Evolutionary conservation across 1,284 basidiomycete species (phyloP), one percentile per base, ranked within the genome.

Genomic region (Anthracocystis walkeri): DNA sequence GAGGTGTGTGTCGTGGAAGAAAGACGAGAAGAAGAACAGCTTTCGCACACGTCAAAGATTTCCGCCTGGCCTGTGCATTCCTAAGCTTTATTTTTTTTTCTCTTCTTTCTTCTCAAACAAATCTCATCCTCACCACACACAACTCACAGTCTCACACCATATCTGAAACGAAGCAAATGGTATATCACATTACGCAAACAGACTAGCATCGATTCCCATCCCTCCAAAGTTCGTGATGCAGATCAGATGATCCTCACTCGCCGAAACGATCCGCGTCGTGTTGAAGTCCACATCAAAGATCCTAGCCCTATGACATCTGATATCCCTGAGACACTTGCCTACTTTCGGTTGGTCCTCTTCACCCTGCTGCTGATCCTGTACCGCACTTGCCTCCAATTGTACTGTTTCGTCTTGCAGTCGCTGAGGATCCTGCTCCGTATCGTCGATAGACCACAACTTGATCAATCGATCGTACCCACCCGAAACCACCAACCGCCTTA

Each of bases 231-330:
- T 54, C 21, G 52, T 68, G 40, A 81, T 68, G 54, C 75, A 79
- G 35, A 81, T 74, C 41, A 57, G 18, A 44, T 76, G 58, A 50
- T 77, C 77, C 41, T 79, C 72, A 48, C 75, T 74, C n/a, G 77
- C 75, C 23, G 70, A 75, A 23, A 81, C 56, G 53, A 81, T 73
- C 33, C 75, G 56, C 2, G 70, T 75, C 14, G 62, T 69, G 44
- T 79, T 77, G 54, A 81, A 58, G 12, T 78, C 65, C 14, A 81
- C 61, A 49, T 79, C 77, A 51, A 81, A 78, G 53, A 81, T 73
- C 14, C 66, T 46, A 0, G 71, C 70, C 10, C 56, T 23, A 31
- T 74, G 75, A n/a, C 62, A 60, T 7, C 45, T 27, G 14, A 74
- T 29, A 21, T 75, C 65, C 7, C 71, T 46, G 11, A 78, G 12